These are phyloP conservation scores for Epichloe bromicola DNA, from an alignment of 2,329 filamentous ascomycete genomes.

Conservation along the genomic window DNA sequence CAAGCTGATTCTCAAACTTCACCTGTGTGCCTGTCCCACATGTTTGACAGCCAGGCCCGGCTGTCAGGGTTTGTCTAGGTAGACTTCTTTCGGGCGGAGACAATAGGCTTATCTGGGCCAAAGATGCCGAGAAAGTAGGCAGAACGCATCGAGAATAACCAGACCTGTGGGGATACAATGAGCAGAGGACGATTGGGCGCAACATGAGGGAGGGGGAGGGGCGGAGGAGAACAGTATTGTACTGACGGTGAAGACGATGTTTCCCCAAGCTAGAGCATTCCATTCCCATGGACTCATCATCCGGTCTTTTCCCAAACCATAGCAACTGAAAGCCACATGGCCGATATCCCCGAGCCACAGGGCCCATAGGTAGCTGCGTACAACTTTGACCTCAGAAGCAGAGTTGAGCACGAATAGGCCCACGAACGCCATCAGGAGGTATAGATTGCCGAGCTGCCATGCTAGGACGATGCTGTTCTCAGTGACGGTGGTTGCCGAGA, in stretches of 20 bases:
- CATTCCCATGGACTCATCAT: slow-evolving; percentile 42
- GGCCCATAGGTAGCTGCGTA: slow-evolving; percentile 53
- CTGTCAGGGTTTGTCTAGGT: slow-evolving; percentile 7
- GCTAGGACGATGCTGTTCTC: slow-evolving; percentile 43
- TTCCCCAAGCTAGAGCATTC: slow-evolving; percentile 64
- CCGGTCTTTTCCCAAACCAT: slow-evolving; percentile 42
- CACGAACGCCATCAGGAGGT: slow-evolving; percentile 51
- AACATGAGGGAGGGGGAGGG: not conserved
- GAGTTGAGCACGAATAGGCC: slow-evolving; percentile 51
- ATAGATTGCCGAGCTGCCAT: slow-evolving; percentile 57
- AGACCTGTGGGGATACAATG: slow-evolving; percentile 22
- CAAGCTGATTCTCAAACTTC: not conserved
- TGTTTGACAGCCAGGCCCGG: not conserved
- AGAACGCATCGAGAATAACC: slow-evolving; percentile 42
- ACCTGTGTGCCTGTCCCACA: not conserved
- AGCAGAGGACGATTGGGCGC: not conserved
- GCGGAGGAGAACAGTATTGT: not conserved
- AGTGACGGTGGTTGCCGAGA: slow-evolving; percentile 20
- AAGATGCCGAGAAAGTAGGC: slow-evolving; percentile 48
- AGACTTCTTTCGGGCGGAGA: slow-evolving; percentile 14
- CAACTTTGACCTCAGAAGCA: slow-evolving; percentile 50
- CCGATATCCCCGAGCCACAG: slow-evolving; percentile 54
- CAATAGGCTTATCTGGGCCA: slow-evolving; percentile 28
- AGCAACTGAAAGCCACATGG: slow-evolving; percentile 48
- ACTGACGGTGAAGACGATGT: slow-evolving; percentile 51